phyloP scores from a whole-genome alignment of 2,329 filamentous ascomycete species.

The Zelopaecilomyces penicillatus region DNA sequence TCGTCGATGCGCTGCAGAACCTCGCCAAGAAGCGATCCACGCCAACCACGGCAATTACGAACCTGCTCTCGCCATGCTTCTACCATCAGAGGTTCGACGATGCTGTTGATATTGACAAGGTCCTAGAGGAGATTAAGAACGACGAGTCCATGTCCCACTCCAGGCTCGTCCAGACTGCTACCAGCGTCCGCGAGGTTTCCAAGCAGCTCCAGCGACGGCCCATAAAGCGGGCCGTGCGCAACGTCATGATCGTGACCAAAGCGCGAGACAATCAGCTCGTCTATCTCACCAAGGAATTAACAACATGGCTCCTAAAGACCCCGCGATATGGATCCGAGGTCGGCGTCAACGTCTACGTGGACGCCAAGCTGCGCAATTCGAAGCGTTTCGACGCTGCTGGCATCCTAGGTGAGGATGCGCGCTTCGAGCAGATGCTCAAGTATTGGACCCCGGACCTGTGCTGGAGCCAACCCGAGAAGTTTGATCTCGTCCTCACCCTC shows the following conservation, averaged over 20 bases:
- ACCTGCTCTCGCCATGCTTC: conserved; percentile 85
- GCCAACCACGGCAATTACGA: conserved; percentile 42
- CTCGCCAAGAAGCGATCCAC: conserved; percentile 35
- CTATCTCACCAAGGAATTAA: conserved; percentile 75
- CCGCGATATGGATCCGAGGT: conserved; percentile 81
- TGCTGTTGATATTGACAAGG: conserved; percentile 87
- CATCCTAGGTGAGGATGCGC: conserved; percentile 63
- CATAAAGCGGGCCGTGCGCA: conserved; percentile 83
- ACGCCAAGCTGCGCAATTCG: conserved; percentile 81
- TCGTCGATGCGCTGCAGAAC: conserved; percentile 53
- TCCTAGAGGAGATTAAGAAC: conserved; percentile 86
- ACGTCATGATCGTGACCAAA: conserved; percentile 98
- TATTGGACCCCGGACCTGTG: conserved; percentile 97
- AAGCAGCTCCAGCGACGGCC: conserved; percentile 89
- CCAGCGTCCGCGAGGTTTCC: conserved; percentile 87
- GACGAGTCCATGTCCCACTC: conserved; percentile 91
- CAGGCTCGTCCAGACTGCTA: conserved; percentile 88
- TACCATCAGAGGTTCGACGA: conserved; percentile 97
- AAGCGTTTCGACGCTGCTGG: conserved; percentile 76
- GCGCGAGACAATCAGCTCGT: conserved; percentile 92
- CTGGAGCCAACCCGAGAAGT: conserved; percentile 87
- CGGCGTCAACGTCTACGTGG: conserved; percentile 98
- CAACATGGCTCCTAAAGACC: conserved; percentile 80
- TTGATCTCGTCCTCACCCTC: conserved; percentile 85
- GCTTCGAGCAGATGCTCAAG: conserved; percentile 74